These are phyloP conservation scores for Talaromyces wortmannii DNA, from an alignment of 495 filamentous ascomycete genomes.

Conservation along the genomic window DNA sequence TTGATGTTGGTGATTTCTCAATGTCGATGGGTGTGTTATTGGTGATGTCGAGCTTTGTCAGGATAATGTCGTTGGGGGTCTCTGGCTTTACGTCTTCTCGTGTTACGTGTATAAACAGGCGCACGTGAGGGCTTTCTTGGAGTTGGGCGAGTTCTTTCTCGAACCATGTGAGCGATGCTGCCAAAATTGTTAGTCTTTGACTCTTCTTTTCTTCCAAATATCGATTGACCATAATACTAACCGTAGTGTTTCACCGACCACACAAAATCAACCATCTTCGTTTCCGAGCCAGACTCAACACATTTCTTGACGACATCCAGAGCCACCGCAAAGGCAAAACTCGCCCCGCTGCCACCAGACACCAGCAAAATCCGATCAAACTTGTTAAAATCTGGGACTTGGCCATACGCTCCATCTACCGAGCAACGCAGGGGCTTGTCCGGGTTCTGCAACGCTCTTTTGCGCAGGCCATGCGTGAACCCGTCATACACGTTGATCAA, in stretches of 20 bases:
- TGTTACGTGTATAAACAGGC: constrained; percentile 7
- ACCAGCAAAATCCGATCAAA: constrained; percentile 53
- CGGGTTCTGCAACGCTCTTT: constrained; percentile 40
- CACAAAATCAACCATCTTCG: constrained; percentile 12
- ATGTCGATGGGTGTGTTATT: background rate
- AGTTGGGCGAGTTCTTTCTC: constrained; percentile 8
- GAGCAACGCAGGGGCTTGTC: constrained; percentile 40
- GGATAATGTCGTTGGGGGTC: background rate
- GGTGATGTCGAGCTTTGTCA: background rate
- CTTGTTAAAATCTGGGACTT: constrained; percentile 46
- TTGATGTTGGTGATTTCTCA: background rate
- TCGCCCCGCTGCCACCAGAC: constrained; percentile 53
- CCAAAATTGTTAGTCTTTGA: background rate
- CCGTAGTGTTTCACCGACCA: constrained; percentile 8
- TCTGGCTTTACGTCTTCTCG: background rate
- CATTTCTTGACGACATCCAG: constrained; percentile 3
- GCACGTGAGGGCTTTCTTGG: constrained; percentile 2
- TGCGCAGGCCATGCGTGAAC: constrained; percentile 47
- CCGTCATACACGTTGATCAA: constrained; percentile 48
- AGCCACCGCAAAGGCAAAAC: constrained; percentile 33
- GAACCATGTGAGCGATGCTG: constrained; percentile 12
- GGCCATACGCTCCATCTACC: constrained; percentile 53
- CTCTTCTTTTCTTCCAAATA: background rate
- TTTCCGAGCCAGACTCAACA: background rate
- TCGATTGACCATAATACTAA: too few species aligned